phyloP scores from a whole-genome alignment of 2,329 filamentous ascomycete genomes.

The Chaetomium sp. region DNA sequence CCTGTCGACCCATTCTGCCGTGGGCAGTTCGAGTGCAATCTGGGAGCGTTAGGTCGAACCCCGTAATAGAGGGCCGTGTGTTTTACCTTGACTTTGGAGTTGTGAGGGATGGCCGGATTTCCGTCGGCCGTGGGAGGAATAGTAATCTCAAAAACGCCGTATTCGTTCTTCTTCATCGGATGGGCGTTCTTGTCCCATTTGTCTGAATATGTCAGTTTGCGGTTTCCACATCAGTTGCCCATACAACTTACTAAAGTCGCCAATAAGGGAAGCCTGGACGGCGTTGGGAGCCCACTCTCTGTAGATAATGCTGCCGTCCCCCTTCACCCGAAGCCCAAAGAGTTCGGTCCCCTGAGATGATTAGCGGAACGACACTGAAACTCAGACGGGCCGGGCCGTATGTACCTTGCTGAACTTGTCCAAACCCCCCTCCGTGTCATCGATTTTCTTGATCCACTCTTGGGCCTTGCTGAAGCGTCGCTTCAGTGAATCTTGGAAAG shows the following conservation, averaged over 20 bases:
- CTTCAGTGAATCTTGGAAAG: conserved; percentile 77
- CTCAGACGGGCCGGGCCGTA: background rate
- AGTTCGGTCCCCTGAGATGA: conserved; percentile 74
- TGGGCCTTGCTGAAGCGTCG: conserved; percentile 77
- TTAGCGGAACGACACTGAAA: background rate
- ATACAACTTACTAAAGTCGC: conserved; percentile 78
- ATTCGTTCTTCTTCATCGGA: conserved; percentile 83
- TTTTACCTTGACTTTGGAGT: conserved; percentile 89
- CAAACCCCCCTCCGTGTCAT: conserved; percentile 82
- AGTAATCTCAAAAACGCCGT: conserved; percentile 82
- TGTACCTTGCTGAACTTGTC: conserved; percentile 83
- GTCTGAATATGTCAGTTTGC: conserved; percentile 56
- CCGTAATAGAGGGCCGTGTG: background rate
- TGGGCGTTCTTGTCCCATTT: conserved; percentile 82
- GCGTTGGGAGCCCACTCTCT: conserved; percentile 97
- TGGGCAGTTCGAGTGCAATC: conserved; percentile 82
- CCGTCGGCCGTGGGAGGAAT: conserved; percentile 71
- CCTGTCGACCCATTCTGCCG: conserved; percentile 79
- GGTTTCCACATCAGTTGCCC: background rate
- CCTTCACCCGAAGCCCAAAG: conserved; percentile 80
- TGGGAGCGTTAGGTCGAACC: conserved; percentile 41
- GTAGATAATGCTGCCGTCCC: conserved; percentile 84
- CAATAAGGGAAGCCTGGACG: conserved; percentile 78
- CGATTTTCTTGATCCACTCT: conserved; percentile 82
- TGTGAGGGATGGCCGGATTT: conserved; percentile 79